phyloP scores from a whole-genome alignment of 129 eudicot species.

The Escallonia herrerae region DNA sequence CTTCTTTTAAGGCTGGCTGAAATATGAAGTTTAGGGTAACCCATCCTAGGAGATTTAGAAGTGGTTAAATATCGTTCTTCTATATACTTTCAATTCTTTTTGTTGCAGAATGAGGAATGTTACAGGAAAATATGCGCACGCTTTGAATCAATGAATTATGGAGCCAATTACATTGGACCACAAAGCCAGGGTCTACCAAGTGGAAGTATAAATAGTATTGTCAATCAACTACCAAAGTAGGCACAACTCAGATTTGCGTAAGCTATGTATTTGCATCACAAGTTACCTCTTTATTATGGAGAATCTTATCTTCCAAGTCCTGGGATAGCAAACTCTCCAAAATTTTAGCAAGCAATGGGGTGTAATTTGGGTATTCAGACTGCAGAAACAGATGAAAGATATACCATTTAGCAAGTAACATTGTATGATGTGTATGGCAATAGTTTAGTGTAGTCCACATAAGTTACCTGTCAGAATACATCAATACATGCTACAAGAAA shows the following conservation, averaged over 20 bases:
- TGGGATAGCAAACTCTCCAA: conserved; percentile 69
- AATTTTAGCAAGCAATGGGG: conserved; percentile 83
- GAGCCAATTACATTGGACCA: neutral
- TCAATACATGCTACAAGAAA: neutral
- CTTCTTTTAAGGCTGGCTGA: no score
- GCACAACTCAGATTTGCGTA: neutral
- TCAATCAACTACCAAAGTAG: no score
- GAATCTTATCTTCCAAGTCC: conserved; percentile 55
- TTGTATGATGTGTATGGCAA: neutral
- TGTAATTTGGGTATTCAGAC: conserved; percentile 84
- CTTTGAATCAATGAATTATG: no score
- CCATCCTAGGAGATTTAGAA: no score
- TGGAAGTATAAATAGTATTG: no score
- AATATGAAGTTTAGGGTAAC: no score
- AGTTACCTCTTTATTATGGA: conserved; percentile 73
- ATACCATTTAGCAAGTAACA: neutral
- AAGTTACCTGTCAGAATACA: neutral
- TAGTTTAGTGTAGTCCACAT: neutral
- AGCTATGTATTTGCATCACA: neutral
- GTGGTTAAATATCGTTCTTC: no score
- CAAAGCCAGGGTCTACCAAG: neutral
- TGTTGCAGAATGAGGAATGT: no score
- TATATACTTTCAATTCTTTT: no score
- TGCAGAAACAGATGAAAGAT: conserved; percentile 26
- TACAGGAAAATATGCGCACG: no score